Evolutionary conservation across 2,329 filamentous ascomycete genomes (phyloP).

Genomic region (Trichoderma cornu-damae): DNA sequence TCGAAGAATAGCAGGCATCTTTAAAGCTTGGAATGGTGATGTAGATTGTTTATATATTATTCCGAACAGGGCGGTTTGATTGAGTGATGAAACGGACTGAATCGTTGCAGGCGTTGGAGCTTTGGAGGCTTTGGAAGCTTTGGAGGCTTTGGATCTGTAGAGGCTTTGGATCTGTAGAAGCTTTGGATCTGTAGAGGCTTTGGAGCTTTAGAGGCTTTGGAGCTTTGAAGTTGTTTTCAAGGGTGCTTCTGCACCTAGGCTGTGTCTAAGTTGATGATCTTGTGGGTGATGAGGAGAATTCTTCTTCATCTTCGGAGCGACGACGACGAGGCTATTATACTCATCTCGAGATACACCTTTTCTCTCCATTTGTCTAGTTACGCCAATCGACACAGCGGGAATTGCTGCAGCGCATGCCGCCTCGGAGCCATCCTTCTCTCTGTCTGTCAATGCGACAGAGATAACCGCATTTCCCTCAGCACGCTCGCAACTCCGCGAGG

Average conservation of each 20-base stretch:
- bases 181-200: too few species aligned
- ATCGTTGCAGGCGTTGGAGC: neutral
- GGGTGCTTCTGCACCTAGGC: conserved; percentile 3
- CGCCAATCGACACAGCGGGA: too few species aligned
- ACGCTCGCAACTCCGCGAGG: neutral
- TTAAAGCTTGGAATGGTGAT: neutral
- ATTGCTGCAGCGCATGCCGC: neutral
- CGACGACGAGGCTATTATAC: neutral
- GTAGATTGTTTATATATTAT: neutral
- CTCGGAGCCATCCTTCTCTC: neutral
- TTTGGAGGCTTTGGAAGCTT: neutral
- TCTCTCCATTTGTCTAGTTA: neutral
- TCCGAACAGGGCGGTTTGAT: too few species aligned
- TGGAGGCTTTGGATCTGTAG: too few species aligned
- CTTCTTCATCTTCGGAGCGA: neutral
- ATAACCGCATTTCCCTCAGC: neutral
- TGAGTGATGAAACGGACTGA: too few species aligned
- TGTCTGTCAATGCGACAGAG: neutral
- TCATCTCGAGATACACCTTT: neutral
- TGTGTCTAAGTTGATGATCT: neutral
- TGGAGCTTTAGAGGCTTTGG: too few species aligned
- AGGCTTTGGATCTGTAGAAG: too few species aligned
- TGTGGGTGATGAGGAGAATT: neutral
- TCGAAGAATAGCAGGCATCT: neutral
- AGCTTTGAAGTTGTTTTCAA: conserved; percentile 1